Evolutionary conservation across 192 early-diverging fungal genomes (phyloP), one percentile per base, ranked within the genome.

Genomic region (Backusella macrospora): DNA sequence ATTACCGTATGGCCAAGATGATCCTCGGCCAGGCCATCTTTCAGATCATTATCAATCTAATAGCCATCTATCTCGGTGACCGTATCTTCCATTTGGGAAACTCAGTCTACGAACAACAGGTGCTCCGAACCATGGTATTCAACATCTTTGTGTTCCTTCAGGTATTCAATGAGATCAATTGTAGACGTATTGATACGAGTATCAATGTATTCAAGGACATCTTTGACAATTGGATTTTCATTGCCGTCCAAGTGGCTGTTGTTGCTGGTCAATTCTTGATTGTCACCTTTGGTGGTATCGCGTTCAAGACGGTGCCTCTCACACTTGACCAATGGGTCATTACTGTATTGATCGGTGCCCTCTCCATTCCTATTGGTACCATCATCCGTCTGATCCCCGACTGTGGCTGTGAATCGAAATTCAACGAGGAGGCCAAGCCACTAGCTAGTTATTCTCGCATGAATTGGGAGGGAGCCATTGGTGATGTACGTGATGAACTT

Each of bases 131-230:
- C 34, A 85, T 96, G 77, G 90, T 96, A 18, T 96, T 96, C 86
- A 98, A 98, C 84, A 83, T 90, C 8, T 98, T 96, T 85, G 93
- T 98, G 13, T 95, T 95, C 81, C 87, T 94, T 65, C 95, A 98
- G 80, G 86, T 96, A 15, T 96, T 98, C 81, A 98, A 98, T 83
- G 92, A 94, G 78, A 84, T 98, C 84, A 98, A 98, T 87, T 93
- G 90, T 73, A 87, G 95, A 55, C 85, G 89, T 48, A 96, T 98
- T 76, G 86, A 87, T 47, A 86, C 91, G 68, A 87, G 84, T 15
- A 75, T 90, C 72, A 98, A 98, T 75, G 88, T 99, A 42, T 97
- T 99, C 86, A 87, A 89, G 76, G 90, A 95, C 80, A 86, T 98
- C 77, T 82, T 83, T 74, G 70, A 86, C 69, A 96, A 99, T 83